These are phyloP conservation scores for Fraxinus quadrangulata DNA, from an alignment of 257 asterid genomes.

Conservation along the genomic window DNA sequence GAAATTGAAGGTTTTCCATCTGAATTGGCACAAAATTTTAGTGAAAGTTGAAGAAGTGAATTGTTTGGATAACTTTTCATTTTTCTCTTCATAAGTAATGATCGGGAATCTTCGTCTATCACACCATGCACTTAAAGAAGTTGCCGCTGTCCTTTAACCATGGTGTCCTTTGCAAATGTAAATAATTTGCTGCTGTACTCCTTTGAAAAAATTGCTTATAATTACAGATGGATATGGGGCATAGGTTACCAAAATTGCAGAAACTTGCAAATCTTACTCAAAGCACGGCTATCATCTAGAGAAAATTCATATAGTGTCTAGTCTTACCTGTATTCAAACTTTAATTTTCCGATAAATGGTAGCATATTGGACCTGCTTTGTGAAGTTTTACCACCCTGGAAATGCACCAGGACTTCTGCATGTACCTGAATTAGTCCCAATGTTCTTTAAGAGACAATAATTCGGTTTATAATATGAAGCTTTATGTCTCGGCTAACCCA, in stretches of 20 bases:
- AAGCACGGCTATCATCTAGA: not conserved
- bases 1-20: not conserved
- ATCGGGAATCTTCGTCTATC: not conserved
- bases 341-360: not conserved
- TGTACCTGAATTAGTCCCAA: slow-evolving; percentile 14
- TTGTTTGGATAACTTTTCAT: not conserved
- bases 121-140: not conserved
- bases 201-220: not conserved
- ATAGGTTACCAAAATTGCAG: not conserved
- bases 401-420: not conserved
- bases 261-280: not conserved
- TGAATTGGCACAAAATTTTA: not conserved
- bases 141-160: not conserved
- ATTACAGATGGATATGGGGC: not conserved
- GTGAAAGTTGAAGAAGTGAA: not conserved
- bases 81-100: not conserved
- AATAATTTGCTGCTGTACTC: not conserved
- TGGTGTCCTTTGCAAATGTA: not conserved
- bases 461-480: not conserved
- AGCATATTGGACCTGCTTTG: not conserved
- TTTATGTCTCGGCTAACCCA: slow-evolving; percentile 1
- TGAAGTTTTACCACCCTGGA: not conserved
- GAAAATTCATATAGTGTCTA: not conserved
- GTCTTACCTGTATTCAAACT: not conserved
- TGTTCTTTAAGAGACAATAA: slow-evolving; percentile 14